phyloP scores from a whole-genome alignment of 495 filamentous ascomycete genomes.

The Penicillium coffeae region DNA sequence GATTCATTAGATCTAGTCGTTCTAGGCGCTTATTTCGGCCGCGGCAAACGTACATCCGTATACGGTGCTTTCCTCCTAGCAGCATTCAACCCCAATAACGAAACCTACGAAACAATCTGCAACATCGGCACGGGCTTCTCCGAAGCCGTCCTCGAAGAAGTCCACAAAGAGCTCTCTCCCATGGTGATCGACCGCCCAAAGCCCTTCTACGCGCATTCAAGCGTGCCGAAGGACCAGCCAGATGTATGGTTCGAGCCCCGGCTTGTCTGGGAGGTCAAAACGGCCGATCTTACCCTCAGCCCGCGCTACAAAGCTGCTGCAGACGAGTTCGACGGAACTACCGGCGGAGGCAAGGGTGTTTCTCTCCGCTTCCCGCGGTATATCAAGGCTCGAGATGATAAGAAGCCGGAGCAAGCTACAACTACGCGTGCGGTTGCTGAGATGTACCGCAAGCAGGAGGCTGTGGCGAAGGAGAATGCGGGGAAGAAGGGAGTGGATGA shows the following conservation, averaged over 20 bases:
- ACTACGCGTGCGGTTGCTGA: slow-evolving; percentile 79
- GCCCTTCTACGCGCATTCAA: slow-evolving; percentile 86
- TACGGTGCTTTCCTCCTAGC: slow-evolving; percentile 95
- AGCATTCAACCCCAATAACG: slow-evolving; percentile 75
- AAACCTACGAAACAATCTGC: slow-evolving; percentile 91
- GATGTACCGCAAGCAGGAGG: slow-evolving; percentile 95
- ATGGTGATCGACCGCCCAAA: slow-evolving; percentile 84
- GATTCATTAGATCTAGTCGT: slow-evolving; percentile 97
- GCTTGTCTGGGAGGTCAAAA: slow-evolving; percentile 96
- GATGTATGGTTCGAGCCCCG: slow-evolving; percentile 98
- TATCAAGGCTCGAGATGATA: slow-evolving; percentile 85
- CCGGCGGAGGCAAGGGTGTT: slow-evolving; percentile 75
- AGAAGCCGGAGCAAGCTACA: slow-evolving; percentile 90
- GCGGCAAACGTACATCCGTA: slow-evolving; percentile 88
- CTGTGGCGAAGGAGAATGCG: slow-evolving; percentile 59
- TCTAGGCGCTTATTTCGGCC: slow-evolving; percentile 88
- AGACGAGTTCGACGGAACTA: slow-evolving; percentile 53
- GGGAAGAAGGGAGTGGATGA: slow-evolving; percentile 85
- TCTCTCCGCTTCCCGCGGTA: slow-evolving; percentile 88
- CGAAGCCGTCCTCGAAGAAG: slow-evolving; percentile 76
- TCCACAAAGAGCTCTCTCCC: slow-evolving; percentile 66
- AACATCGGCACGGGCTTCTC: slow-evolving; percentile 98
- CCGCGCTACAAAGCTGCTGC: slow-evolving; percentile 81
- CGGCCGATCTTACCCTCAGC: slow-evolving; percentile 88
- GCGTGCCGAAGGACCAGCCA: slow-evolving; percentile 82